Conservation (phyloP, 306 rosid genomes). For the Crotalaria pallida region DNA sequence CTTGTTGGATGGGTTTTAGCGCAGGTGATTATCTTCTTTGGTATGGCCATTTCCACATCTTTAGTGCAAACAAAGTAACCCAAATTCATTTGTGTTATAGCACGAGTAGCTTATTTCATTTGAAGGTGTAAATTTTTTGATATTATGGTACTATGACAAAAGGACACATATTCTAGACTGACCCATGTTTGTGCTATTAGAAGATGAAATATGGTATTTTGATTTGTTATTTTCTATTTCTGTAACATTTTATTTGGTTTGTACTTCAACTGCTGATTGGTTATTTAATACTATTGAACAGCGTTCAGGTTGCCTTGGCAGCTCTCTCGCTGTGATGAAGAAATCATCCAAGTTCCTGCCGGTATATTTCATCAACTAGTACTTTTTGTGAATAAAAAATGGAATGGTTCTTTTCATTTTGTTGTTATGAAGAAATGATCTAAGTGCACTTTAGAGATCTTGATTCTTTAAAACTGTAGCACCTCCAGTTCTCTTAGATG, state of each 20-base stretch:
- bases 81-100: not conserved
- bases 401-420: not conserved
- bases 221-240: constrained; percentile 3
- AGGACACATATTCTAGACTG: not conserved
- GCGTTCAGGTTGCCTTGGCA: constrained; percentile 97
- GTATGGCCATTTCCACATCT: constrained; percentile 21
- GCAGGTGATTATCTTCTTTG: constrained; percentile 63
- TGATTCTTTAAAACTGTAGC: not conserved
- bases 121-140: not conserved
- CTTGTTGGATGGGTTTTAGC: constrained; percentile 96
- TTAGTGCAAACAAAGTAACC: constrained; percentile 19
- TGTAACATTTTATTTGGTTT: constrained; percentile 3
- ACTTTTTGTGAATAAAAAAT: constrained; percentile 8
- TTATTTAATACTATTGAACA: constrained; percentile 34
- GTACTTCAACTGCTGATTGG: constrained; percentile 22
- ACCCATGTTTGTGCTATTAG: not conserved
- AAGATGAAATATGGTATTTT: not conserved
- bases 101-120: constrained; percentile 15
- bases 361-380: constrained; percentile 36
- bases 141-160: not conserved
- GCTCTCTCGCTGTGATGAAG: constrained; percentile 93
- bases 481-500: not conserved
- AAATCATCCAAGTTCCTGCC: constrained; percentile 86
- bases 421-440: not conserved
- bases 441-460: not conserved